Evolutionary conservation across 768 basidiomycete genomes (phyloP), one percentile per base, ranked within the genome.

Genomic region (Ramaria rubella): DNA sequence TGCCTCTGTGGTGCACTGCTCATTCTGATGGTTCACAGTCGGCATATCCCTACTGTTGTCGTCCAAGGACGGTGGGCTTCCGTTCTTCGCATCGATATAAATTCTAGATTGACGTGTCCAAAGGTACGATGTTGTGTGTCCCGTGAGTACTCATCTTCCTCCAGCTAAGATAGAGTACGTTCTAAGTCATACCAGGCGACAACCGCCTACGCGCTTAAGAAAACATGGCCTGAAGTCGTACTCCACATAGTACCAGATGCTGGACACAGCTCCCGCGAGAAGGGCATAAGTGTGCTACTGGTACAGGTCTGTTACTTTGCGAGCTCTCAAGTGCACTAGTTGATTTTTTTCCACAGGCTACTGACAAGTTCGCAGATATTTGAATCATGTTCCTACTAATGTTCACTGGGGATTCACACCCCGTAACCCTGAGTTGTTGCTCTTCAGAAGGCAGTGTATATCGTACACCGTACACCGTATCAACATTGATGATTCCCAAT

Each of bases 251-350:
- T 93, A 12, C 83, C 87, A 15, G 87, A 90, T 68, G 92, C 93
- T 3, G 93, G 93, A 0, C 94, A 96, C 68, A 90, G 87, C 29
- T 78, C 88, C 12, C 80, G 84, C 43, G 94, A 95, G 70, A 65
- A 73, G 1, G 86, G 85, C 3, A 94, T 73, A 9, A 73, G 81
- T 26, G 82, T 82, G 67, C 69, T 86, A 53, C 75, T 95, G 38
- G 79, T 90, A 15, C 79, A 90, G 76, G 90, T 83, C 52, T 29
- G 75, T 53, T 21, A 50, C 2, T n/a, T 17, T 45, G 5, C 11
- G 33, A 19, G 40, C 33, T 24, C 1, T n/a, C 30, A 27, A 15
- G 4, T 6, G n/a, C 4, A 48, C 31, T 24, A 15, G n/a, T 55
- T 21, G 23, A 50, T 30, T 23, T 43, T 30, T 14, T 34, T 57